Percentiles rank a stretch among this genome's conserved stretches.
Evolutionary conservation across 2,329 filamentous ascomycete species (phyloP).

Genomic region (Penicillium sp.): DNA sequence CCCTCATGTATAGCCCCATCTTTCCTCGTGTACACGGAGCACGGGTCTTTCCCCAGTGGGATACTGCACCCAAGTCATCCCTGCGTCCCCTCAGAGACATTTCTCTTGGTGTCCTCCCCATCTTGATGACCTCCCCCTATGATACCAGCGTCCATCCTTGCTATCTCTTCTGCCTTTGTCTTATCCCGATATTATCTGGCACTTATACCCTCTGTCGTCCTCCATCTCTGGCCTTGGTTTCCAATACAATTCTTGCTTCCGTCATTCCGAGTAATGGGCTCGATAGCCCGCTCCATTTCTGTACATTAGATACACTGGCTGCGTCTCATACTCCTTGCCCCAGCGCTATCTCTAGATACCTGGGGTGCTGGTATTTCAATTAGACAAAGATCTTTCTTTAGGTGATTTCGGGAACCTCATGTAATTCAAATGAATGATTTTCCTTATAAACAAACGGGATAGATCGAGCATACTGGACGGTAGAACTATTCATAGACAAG

Average conservation of each 20-base stretch:
- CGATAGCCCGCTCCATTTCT: neutral
- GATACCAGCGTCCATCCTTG: neutral
- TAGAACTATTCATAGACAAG: neutral
- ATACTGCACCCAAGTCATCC: neutral
- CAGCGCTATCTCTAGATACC: neutral
- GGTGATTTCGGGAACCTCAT: neutral
- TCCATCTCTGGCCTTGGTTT: slow-evolving; percentile 2
- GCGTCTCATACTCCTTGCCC: neutral
- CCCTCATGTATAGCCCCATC: slow-evolving; percentile 4
- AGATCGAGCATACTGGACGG: neutral
- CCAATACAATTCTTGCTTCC: slow-evolving; percentile 3
- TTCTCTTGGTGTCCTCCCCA: neutral
- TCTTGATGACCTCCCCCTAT: neutral
- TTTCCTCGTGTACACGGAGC: neutral
- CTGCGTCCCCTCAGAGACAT: neutral
- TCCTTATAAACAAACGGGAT: neutral
- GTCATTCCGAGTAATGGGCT: neutral
- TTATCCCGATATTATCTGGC: slow-evolving; percentile 1
- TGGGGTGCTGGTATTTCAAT: neutral
- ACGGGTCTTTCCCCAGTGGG: neutral
- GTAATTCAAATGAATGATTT: neutral
- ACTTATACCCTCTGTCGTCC: slow-evolving; percentile 20
- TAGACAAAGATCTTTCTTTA: neutral
- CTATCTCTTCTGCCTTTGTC: neutral
- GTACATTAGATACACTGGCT: slow-evolving; percentile 6